Conservation (phyloP, 2,329 filamentous ascomycete species). For the Penicillium sp. region DNA sequence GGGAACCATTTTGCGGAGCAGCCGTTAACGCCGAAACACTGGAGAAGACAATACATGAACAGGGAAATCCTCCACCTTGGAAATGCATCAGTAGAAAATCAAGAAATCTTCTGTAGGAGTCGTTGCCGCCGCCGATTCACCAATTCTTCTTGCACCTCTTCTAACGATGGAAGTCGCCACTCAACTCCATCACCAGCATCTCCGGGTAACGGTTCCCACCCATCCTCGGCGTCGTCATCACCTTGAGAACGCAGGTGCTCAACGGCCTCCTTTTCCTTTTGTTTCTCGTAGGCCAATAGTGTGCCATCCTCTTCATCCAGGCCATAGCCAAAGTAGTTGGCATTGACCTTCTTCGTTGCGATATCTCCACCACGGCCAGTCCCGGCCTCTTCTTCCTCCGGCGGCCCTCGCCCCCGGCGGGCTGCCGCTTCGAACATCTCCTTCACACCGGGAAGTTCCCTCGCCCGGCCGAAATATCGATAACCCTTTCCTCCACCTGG, state of each 20-base stretch:
- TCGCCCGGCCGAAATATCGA: conserved; percentile 87
- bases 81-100: conserved; percentile 15
- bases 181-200: conserved; percentile 78
- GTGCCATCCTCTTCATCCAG: conserved; percentile 86
- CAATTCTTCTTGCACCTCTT: conserved; percentile 93
- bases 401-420: conserved; percentile 61
- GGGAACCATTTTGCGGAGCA: conserved; percentile 21
- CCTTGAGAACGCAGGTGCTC: conserved; percentile 65
- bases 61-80: conserved; percentile 2
- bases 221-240: conserved; percentile 61
- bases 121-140: conserved; percentile 81
- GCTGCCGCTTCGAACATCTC: conserved; percentile 86
- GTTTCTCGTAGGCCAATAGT: conserved; percentile 75
- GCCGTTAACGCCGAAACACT: conserved; percentile 26
- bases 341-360: conserved; percentile 72
- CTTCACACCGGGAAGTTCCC: conserved; percentile 90
- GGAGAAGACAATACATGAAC: conserved; percentile 14
- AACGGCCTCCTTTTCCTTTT: conserved; percentile 79
- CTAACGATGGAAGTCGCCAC: conserved; percentile 82
- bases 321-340: conserved; percentile 94
- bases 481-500: conserved; percentile 79
- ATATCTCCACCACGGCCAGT: conserved; percentile 44
- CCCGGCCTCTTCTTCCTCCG: conserved; percentile 67
- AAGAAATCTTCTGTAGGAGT: conserved; percentile 76
- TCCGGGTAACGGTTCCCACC: conserved; percentile 85